A percentile compares a stretch with the other conserved stretches of the same genome.
Evolutionary conservation across 1,139 yeast genomes (phyloP).

Genomic region (Candida sanyaensis): DNA sequence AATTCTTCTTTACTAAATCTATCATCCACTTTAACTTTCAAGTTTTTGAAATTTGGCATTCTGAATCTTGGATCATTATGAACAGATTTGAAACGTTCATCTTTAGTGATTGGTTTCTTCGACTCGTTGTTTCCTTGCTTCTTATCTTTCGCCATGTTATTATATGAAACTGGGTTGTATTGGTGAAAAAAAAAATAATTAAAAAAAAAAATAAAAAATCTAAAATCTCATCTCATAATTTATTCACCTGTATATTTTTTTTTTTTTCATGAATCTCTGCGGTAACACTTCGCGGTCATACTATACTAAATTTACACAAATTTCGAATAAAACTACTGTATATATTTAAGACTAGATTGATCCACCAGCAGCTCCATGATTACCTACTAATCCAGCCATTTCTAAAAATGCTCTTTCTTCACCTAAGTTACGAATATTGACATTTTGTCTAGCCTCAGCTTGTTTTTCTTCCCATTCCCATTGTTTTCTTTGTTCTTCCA

Average conservation of each 20-base stretch:
- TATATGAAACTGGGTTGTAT: neutral
- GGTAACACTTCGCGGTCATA: neutral
- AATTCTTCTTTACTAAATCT: conserved; percentile 79
- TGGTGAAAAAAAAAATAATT: neutral
- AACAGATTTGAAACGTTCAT: conserved; percentile 76
- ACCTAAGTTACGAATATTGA: conserved; percentile 64
- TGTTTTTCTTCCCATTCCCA: conserved; percentile 95
- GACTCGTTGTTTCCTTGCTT: conserved; percentile 14
- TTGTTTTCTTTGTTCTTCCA: conserved; percentile 70
- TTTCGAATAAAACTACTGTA: neutral
- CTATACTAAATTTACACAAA: neutral
- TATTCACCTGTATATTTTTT: neutral
- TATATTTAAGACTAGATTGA: conserved; percentile 3
- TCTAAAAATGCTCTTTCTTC: conserved; percentile 88
- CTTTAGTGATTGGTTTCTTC: conserved; percentile 47
- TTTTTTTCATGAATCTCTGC: neutral
- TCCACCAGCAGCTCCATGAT: conserved; percentile 60
- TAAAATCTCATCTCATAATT: neutral
- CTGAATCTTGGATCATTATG: conserved; percentile 90
- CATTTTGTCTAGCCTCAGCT: conserved; percentile 72
- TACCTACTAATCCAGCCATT: conserved; percentile 88
- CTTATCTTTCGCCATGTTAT: conserved; percentile 26
- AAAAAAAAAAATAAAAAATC: neutral
- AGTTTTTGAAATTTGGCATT: conserved; percentile 66
- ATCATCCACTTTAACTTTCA: conserved; percentile 80